Conservation (phyloP, 2,329 filamentous ascomycete genomes). For the Juglanconis juglandina region DNA sequence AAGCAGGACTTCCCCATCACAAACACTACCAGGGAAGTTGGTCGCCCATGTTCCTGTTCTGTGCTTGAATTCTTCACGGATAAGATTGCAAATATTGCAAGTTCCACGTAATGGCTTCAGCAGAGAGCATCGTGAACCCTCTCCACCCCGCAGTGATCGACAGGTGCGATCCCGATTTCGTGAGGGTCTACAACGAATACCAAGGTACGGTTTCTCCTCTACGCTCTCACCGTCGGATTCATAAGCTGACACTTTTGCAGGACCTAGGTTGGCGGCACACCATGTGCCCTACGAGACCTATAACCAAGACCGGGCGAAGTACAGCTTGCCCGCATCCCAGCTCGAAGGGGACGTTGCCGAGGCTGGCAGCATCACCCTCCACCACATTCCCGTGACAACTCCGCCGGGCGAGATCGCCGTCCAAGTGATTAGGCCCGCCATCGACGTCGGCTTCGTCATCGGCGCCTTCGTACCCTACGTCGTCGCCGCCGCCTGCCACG, state of each 20-base stretch:
- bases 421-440: slow-evolving; percentile 8
- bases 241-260: neutral
- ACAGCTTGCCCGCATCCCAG: slow-evolving; percentile 10
- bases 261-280: slow-evolving; percentile 10
- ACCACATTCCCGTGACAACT: slow-evolving; percentile 2
- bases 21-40: too few species aligned
- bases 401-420: slow-evolving; percentile 12
- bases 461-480: too few species aligned
- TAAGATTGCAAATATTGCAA: too few species aligned
- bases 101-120: slow-evolving; percentile 2
- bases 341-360: slow-evolving; percentile 4
- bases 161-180: slow-evolving; percentile 34
- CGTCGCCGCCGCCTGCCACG: too few species aligned
- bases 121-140: slow-evolving; percentile 29
- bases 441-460: too few species aligned
- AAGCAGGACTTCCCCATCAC: too few species aligned
- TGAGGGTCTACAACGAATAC: slow-evolving; percentile 34
- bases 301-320: slow-evolving; percentile 15
- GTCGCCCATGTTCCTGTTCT: too few species aligned
- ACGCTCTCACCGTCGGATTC: too few species aligned
- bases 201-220: slow-evolving; percentile 24
- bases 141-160: slow-evolving; percentile 35
- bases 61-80: too few species aligned
- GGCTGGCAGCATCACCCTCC: neutral
- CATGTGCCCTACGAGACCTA: slow-evolving; percentile 15